Conservation (phyloP, 2,329 filamentous ascomycete genomes). For the Scedosporium apiospermum region DNA sequence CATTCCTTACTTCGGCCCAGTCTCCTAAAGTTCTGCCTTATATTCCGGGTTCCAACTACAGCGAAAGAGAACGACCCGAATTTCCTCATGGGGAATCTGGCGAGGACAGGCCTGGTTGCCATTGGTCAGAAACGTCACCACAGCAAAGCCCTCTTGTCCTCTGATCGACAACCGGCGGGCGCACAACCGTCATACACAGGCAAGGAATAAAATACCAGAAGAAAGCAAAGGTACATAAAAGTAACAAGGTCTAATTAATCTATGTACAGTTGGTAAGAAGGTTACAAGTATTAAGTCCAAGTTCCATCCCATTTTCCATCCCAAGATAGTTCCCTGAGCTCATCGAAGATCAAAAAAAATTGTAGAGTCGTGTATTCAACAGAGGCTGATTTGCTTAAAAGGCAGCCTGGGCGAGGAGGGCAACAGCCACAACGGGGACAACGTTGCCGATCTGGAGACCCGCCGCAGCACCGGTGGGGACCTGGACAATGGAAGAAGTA, state of each 20-base stretch:
- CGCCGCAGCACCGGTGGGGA: not conserved
- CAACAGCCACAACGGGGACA: slow-evolving; percentile 1
- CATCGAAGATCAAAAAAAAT: not conserved
- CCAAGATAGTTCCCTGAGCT: not conserved
- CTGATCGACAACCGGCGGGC: too few relatives aligned
- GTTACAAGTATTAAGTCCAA: not conserved
- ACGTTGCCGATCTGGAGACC: slow-evolving; percentile 1
- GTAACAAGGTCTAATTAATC: not conserved
- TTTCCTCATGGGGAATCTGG: too few relatives aligned
- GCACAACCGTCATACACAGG: not conserved
- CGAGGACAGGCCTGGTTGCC: too few relatives aligned
- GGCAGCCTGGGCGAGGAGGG: not conserved
- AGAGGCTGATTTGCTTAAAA: not conserved
- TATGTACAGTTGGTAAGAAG: not conserved
- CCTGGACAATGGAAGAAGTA: not conserved
- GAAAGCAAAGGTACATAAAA: not conserved
- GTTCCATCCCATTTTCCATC: not conserved
- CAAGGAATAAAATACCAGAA: not conserved
- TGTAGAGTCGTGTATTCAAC: not conserved
- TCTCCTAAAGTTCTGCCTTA: too few relatives aligned
- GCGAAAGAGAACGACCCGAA: too few relatives aligned
- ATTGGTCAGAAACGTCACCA: too few relatives aligned
- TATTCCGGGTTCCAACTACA: too few relatives aligned
- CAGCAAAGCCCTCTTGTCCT: too few relatives aligned
- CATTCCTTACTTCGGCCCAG: too few relatives aligned